Base-by-base conservation (phyloP, 768 basidiomycete species). In the Suillus decipiens region DNA sequence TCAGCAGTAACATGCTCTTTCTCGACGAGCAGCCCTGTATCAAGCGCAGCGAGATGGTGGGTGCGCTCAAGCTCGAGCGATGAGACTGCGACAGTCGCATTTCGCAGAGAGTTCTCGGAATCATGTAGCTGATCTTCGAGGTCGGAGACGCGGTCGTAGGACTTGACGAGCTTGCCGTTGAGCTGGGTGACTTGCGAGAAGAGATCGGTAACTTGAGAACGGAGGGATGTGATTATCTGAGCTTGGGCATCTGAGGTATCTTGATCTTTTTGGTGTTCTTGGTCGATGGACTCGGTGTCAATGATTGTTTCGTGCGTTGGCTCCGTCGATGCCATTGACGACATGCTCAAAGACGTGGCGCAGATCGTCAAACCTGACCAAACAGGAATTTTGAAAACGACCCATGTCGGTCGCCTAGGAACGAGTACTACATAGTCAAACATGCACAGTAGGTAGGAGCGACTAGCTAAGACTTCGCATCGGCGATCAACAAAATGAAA, bases 11-110 rank as follows among this genome's bases (percentile, higher is more conserved):
- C 95, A 75, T 96, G 89, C 24, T 86, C 80, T 72, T 92, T 90
- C 75, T 99, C 96, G 24, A 99, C 96, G 48, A 98, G 81, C 47
- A 96, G 77, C 10, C 96, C 96, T 0, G 92, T 93, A 72, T 95
- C 93, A 68, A 99, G 82, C 11, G 92, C 93, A 22, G 93, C 87
- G 7, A 97, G 84, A 77, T 98, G 96, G 69, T 92, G 88, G 9
- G 87, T 86, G 42, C 92, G 87, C 73, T 96, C 94, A 51, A 88
- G 80, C 75, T 97, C 93, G 37, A 99, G 82, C 68, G 89, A 86
- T 1, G 88, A 86, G 61, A 95, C 82, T 64, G 88, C 85, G 71
- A 90, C 77, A 14, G 86, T 82, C 1, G 88, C 82, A 14, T 81
- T 72, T 9, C 89, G 86, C 15, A 88, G 72, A 41, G 85, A 81